Base-by-base conservation (phyloP, 2,329 filamentous ascomycete genomes). In the Colletotrichum chlorophyti region DNA sequence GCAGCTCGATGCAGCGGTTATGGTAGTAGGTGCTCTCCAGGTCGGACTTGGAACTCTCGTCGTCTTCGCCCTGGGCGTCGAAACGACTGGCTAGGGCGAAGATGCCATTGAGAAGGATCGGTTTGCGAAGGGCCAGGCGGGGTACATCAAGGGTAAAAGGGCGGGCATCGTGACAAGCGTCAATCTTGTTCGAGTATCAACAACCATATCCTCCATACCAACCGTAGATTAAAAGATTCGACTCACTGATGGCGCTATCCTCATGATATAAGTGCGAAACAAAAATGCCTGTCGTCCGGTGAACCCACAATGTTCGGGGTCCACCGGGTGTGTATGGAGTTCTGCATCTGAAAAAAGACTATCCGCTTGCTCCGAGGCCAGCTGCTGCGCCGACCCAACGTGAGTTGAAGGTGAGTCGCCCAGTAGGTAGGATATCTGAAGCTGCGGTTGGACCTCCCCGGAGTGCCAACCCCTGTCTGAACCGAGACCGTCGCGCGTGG, bases 111-210 rank as follows among this genome's bases (percentile, higher is more conserved):
- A 77, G 63, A 2, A 82, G 72, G 65, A 81, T 76, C 0, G 77
- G 77, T 14, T 78, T 74, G 31, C 76, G 71, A 4, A 80, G 67
- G 12, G 79, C 78, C 4, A 78, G 72, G 31, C 75, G 75, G 3
- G 79, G 77, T 2, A 81, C 76, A 47, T 79, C 76, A 6, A 74
- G 74, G 4, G 71, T 73, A 53, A 82, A 82, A 48, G 76, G 72
- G 2, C 64, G 63, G 17, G 64, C 64, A 24, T 66, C 65, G n/a
- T 66, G 53, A 26, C 53, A 57, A 6, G 53, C 53, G 19, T 57
- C 53, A 15, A 57, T 57, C 53, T 57, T 8, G 17, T n/a, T n/a
- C n/a, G 7, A 34, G 15, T 12, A 24, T 43, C 12, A 46, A 17
- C 17, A 2, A 15, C n/a, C 10, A 2, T 24, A 4, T 3, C 21